These are phyloP conservation scores for Fusarium ambrosium DNA, from an alignment of 2,329 filamentous ascomycete species.

Conservation along the genomic window DNA sequence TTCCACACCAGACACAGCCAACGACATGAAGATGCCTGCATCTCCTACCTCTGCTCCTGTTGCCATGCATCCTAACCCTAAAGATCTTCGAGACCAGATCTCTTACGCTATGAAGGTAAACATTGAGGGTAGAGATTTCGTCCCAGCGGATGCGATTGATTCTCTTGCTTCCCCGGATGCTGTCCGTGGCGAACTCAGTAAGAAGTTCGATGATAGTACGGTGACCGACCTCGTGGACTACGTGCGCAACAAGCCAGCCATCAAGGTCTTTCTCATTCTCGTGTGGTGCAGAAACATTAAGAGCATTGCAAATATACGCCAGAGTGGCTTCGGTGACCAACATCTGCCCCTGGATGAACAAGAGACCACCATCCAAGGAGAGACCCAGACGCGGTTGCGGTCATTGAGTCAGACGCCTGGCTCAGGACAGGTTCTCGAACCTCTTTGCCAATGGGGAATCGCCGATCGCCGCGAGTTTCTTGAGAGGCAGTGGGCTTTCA, in stretches of 20 bases:
- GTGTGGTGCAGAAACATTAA: neutral
- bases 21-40: too few relatives aligned
- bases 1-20: too few relatives aligned
- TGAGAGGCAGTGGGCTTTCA: neutral
- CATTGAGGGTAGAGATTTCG: neutral
- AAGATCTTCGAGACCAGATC: neutral
- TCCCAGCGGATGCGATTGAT: neutral
- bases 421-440: neutral
- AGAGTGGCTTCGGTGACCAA: neutral
- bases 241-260: neutral
- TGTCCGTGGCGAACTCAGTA: neutral
- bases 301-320: neutral
- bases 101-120: neutral
- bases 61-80: too few relatives aligned
- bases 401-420: too few relatives aligned
- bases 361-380: too few relatives aligned
- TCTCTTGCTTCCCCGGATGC: neutral
- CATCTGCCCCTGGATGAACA: neutral
- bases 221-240: neutral
- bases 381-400: too few relatives aligned
- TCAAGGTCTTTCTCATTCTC: neutral
- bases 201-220: too few relatives aligned
- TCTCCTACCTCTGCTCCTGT: too few relatives aligned
- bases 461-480: neutral
- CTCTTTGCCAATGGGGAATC: rapidly evolving